These are phyloP conservation scores for Excoecaria cochinchinensis DNA, from an alignment of 345 rosid species.

Conservation along the genomic window DNA sequence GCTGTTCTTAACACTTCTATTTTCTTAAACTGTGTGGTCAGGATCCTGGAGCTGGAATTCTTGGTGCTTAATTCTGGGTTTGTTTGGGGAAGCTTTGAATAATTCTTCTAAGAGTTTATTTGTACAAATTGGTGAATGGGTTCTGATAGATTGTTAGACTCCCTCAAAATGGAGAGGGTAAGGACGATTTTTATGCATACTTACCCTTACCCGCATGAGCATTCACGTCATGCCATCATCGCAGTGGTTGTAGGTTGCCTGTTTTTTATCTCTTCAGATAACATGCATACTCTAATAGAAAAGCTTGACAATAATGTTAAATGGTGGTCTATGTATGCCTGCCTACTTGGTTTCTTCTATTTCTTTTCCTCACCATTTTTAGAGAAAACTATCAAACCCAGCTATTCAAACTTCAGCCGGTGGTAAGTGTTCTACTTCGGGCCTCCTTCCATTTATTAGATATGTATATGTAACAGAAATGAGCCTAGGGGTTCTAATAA, in stretches of 20 bases:
- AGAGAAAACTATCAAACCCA: constrained; percentile 93
- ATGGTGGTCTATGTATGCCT: constrained; percentile 99
- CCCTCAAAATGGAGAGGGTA: constrained; percentile 81
- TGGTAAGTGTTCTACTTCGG: constrained; percentile 55
- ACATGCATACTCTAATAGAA: constrained; percentile 90
- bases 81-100: neutral
- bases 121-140: constrained; percentile 38
- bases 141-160: constrained; percentile 53
- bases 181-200: constrained; percentile 80
- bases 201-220: constrained; percentile 97
- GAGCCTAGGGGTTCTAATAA: neutral
- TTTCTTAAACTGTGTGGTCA: constrained; percentile 11
- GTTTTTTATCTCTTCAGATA: constrained; percentile 94
- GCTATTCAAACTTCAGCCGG: constrained; percentile 91
- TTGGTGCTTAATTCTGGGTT: constrained; percentile 1
- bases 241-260: constrained; percentile 91
- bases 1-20: neutral
- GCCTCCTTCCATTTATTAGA: neutral
- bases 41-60: constrained; percentile 25
- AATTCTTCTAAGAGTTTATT: neutral
- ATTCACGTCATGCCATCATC: constrained; percentile 94
- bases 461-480: neutral
- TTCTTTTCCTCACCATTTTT: constrained; percentile 96
- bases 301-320: constrained; percentile 83
- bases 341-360: constrained; percentile 96